Percentiles rank a stretch among this genome's conserved stretches.
phyloP scores from a whole-genome alignment of 306 rosid genomes.

The Vicia faba region DNA sequence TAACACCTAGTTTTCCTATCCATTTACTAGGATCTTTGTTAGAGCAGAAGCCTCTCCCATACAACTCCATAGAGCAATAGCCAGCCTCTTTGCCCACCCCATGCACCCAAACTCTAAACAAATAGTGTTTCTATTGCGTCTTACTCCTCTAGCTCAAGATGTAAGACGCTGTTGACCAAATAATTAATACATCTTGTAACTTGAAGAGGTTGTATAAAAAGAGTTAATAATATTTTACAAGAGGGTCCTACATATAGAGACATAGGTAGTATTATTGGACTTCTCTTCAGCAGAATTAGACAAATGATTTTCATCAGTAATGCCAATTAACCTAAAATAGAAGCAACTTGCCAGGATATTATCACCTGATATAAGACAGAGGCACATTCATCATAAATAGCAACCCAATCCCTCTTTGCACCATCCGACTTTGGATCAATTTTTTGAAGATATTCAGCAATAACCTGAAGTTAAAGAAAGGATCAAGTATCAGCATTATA shows the following conservation, averaged over 20 bases:
- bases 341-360: slow-evolving; percentile 25
- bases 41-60: slow-evolving; percentile 21
- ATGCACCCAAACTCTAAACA: slow-evolving; percentile 15
- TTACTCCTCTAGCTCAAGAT: neutral
- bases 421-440: slow-evolving; percentile 98
- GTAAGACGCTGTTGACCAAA: too few species aligned
- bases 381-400: slow-evolving; percentile 99
- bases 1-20: neutral
- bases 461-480: slow-evolving; percentile 61
- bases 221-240: neutral
- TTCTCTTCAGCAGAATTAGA: neutral
- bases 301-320: slow-evolving; percentile 28
- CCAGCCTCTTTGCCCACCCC: slow-evolving; percentile 24
- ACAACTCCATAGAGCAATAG: slow-evolving; percentile 24
- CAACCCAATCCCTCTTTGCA: slow-evolving; percentile 99
- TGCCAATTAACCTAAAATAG: slow-evolving; percentile 26
- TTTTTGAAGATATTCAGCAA: slow-evolving; percentile 97
- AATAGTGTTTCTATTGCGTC: neutral
- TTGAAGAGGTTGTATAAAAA: neutral
- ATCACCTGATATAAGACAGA: slow-evolving; percentile 87
- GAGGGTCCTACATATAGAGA: neutral
- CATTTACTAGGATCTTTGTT: neutral
- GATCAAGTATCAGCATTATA: slow-evolving; percentile 30
- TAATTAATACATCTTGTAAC: neutral
- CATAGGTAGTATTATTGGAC: neutral